Evolutionary conservation across 306 rosid genomes (phyloP), one percentile per base, ranked within the genome.

Genomic region (Inga leiocalycina): DNA sequence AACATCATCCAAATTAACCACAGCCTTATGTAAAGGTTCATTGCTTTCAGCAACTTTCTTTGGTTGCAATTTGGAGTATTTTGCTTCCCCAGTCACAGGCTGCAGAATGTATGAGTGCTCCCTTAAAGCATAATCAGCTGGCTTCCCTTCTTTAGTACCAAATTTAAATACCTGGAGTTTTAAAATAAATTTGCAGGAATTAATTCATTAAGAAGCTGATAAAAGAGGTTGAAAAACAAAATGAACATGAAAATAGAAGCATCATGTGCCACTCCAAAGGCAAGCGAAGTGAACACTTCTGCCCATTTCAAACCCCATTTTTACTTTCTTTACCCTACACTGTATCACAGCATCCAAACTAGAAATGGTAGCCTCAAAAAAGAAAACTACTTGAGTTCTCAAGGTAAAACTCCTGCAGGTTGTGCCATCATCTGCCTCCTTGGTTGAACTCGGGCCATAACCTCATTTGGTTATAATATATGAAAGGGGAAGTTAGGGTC

Each of bases 1-100:
- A 86, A 96, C 98, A 78, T 96, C 98, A 85, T 96, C 98, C 91
- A 96, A 88, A 89, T 92, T 89, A 81, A 96, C 95, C 81, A 89
- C 90, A 78, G 98, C 98, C 83, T 90, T 92, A 68, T 96, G 98
- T 80, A 91, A 89, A 87, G 99, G 94, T 79, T 90, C 93, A 83
- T 85, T 83, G 79, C 87, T 87, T 80, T 90, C 92, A 86, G 92
- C 90, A 71, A 79, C 81, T 85, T 90, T 97, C 83, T 85, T 91
- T 73, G 78, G 83, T 30, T 52, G 91, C 80, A 94, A 82, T 90
- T 96, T 96, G 75, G 85, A 84, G 88, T 96, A 96, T 78, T 93
- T 92, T 45, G 97, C 98, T 80, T 91, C 83, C 74, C 99, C 99
- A 78, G 92, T 88, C 84, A 96, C 97, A 8, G 99, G 99, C 86